phyloP scores from a whole-genome alignment of 176 grass and related monocot species.

The Poa annua region DNA sequence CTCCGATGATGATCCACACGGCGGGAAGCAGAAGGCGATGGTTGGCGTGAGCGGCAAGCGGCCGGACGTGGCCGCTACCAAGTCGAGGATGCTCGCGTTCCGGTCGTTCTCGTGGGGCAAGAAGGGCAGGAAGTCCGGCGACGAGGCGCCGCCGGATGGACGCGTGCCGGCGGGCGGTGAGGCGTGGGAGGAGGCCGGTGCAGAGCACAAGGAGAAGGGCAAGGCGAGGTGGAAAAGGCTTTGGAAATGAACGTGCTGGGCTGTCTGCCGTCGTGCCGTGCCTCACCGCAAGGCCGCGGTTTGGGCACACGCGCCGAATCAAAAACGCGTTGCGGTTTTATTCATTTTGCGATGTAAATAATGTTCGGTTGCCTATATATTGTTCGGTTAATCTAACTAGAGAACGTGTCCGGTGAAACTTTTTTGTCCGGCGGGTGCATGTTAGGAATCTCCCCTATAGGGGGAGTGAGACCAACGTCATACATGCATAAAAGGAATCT shows the following conservation, averaged over 20 bases:
- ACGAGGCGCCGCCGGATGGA: not conserved
- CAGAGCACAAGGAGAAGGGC: slow-evolving; percentile 39
- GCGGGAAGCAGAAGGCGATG: slow-evolving; percentile 24
- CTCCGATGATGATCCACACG: not conserved
- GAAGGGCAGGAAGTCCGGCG: slow-evolving; percentile 13
- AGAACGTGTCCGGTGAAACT: too few relatives aligned
- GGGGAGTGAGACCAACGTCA: too few relatives aligned
- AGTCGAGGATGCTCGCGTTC: slow-evolving; percentile 45
- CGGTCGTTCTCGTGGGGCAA: slow-evolving; percentile 45
- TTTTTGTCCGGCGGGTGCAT: too few relatives aligned
- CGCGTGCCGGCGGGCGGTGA: slow-evolving; percentile 11
- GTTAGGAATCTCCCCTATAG: too few relatives aligned
- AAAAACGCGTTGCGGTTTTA: not conserved
- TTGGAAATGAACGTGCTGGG: slow-evolving; percentile 43
- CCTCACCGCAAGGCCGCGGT: too few relatives aligned
- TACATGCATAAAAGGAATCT: too few relatives aligned
- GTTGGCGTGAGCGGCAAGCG: not conserved
- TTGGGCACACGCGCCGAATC: too few relatives aligned
- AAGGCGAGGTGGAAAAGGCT: slow-evolving; percentile 40
- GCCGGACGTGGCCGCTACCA: slow-evolving; percentile 20
- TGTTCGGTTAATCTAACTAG: too few relatives aligned
- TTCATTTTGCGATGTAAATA: not conserved
- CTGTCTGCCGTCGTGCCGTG: not conserved
- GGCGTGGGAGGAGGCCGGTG: not conserved
- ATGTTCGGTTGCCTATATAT: not conserved